Base-by-base conservation (phyloP, 2,329 filamentous ascomycete genomes). In the Aspergillus terreus region DNA sequence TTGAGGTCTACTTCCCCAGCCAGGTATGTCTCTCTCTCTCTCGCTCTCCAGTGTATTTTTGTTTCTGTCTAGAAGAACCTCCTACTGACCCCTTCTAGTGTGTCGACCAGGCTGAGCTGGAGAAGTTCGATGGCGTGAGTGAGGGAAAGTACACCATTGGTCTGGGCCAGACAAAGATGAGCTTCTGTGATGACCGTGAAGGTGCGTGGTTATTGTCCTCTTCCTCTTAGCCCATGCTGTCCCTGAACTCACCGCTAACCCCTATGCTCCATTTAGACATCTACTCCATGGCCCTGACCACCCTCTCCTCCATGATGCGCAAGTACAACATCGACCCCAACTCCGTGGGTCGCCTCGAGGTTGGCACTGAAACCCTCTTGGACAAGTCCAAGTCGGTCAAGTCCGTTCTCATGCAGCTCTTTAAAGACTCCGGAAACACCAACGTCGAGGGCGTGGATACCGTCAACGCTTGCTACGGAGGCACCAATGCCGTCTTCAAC, bases 341-440 rank as follows among this genome's bases (percentile, higher is more conserved):
- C 73, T 84, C 84, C 57, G 84, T 92, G 69, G 88, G 88, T 61
- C 86, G 88, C 64, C 80, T 92, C 66, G 88, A 92, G 77, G 88
- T 92, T 65, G 88, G 88, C 66, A 92, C 88, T 49, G 88, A 92
- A 81, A 92, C 88, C 58, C 78, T 92, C 51, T 78, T 92, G 67
- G 88, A 92, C 82, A 92, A 92, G 80, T 92, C 88, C 70, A 92
- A 92, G 81, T 92, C 88, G 43, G 88, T 92, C 77, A 92, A 92
- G 82, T 87, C 87, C 27, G 87, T 92, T 56, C 77, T 92, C 59
- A 92, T 92, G 88, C 88, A 92, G 78, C 80, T 92, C 43, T 91
- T 92, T 64, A 17, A 17, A 17, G 17, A 17, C 32, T 17, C 9
- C 15, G 86, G 88, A 63, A 92, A 92, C 78, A 87, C 84, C 76